These are phyloP conservation scores for Tetrapisispora pingtungensis DNA, from an alignment of 805 yeast genomes.

Conservation along the genomic window DNA sequence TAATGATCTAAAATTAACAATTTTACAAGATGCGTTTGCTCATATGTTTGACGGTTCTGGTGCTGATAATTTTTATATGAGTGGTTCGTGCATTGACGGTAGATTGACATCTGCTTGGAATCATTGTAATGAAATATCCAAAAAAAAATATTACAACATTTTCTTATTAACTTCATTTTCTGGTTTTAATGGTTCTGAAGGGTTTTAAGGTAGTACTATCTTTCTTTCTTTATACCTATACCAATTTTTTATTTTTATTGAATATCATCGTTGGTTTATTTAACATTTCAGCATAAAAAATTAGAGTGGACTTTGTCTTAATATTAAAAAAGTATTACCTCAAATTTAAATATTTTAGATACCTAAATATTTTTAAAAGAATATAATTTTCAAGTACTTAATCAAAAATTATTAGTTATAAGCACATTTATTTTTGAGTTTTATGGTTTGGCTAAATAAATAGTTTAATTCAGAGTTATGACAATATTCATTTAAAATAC, in stretches of 20 bases:
- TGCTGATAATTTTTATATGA: conserved; percentile 73
- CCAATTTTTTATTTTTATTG: too few relatives aligned
- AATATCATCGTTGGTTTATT: too few relatives aligned
- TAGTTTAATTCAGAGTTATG: too few relatives aligned
- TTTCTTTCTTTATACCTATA: too few relatives aligned
- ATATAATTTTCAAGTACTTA: too few relatives aligned
- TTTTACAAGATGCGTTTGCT: conserved; percentile 34
- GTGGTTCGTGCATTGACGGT: conserved; percentile 80
- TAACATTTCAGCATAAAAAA: too few relatives aligned
- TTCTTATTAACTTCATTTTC: conserved; percentile 61
- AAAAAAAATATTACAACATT: conserved; percentile 51
- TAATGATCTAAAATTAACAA: conserved; percentile 40
- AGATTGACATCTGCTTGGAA: conserved; percentile 76
- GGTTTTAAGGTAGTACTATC: conserved; percentile 35
- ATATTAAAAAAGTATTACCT: too few relatives aligned
- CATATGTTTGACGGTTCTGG: conserved; percentile 67
- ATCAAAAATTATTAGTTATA: too few relatives aligned
- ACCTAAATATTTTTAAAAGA: neutral
- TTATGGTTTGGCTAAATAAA: too few relatives aligned
- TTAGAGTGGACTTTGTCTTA: too few relatives aligned
- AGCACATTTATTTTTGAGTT: too few relatives aligned
- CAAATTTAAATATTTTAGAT: neutral
- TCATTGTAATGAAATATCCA: conserved; percentile 61
- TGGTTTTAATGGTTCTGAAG: conserved; percentile 67
- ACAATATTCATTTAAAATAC: too few relatives aligned